Conservation (phyloP, 108 stramenopile species). For the Parmales sp. region DNA sequence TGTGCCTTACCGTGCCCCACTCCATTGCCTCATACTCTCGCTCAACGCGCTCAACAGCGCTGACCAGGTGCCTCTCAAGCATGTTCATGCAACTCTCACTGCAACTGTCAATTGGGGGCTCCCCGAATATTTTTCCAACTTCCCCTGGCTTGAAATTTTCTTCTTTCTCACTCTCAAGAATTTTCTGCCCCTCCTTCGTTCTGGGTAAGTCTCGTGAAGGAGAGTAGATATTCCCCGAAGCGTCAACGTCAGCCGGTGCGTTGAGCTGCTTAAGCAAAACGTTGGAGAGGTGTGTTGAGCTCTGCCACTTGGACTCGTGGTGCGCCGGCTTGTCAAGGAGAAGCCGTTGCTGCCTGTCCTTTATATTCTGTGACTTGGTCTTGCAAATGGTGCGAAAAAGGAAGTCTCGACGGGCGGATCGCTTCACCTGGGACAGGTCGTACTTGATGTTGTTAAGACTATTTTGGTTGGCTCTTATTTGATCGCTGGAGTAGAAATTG, state of each 20-base stretch:
- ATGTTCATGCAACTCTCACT: neutral
- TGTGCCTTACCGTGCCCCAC: neutral
- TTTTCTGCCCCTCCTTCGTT: slow-evolving; percentile 1
- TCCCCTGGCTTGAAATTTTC: slow-evolving; percentile 4
- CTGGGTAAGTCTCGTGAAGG: neutral
- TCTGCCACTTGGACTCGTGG: neutral
- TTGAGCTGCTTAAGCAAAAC: neutral
- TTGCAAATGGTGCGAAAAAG: too few relatives aligned
- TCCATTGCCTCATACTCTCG: neutral
- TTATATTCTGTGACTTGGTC: too few relatives aligned
- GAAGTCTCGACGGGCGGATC: too few relatives aligned
- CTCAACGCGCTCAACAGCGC: neutral
- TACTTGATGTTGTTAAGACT: too few relatives aligned
- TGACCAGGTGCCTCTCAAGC: slow-evolving; percentile 3
- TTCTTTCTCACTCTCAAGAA: too few relatives aligned
- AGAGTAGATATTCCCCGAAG: neutral
- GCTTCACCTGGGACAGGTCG: too few relatives aligned
- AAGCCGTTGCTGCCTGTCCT: neutral
- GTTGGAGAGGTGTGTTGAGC: neutral
- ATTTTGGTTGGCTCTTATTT: too few relatives aligned
- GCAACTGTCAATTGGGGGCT: neutral
- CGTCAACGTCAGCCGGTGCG: neutral
- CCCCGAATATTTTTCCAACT: neutral
- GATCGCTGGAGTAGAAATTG: too few relatives aligned
- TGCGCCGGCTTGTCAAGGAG: neutral